These are phyloP conservation scores for Botrytis porri DNA, from an alignment of 2,329 filamentous ascomycete species.

Conservation along the genomic window DNA sequence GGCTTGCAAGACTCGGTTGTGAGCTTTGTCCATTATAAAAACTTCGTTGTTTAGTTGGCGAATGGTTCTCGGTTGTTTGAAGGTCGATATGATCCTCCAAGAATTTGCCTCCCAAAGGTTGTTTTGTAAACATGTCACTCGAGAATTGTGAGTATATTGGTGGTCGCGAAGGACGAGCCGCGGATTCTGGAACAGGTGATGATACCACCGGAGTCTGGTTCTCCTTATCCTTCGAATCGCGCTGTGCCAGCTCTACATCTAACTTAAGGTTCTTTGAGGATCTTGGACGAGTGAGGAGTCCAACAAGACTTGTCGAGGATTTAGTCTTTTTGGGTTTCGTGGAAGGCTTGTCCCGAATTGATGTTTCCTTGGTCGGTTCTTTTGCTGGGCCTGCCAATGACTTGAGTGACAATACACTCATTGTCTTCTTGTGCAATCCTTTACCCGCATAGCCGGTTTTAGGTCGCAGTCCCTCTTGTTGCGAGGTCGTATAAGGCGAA, in stretches of 20 bases:
- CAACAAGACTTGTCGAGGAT: constrained; percentile 73
- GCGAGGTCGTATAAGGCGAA: constrained; percentile 41
- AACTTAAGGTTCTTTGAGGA: constrained; percentile 66
- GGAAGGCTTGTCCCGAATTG: constrained; percentile 59
- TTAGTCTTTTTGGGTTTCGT: constrained; percentile 63
- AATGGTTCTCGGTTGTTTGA: constrained; percentile 37
- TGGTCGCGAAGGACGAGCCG: constrained; percentile 47
- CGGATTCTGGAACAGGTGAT: constrained; percentile 42
- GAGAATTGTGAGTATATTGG: constrained; percentile 81
- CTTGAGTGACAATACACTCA: constrained; percentile 47
- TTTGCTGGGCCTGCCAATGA: constrained; percentile 39
- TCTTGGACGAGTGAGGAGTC: constrained; percentile 70
- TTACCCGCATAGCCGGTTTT: constrained; percentile 36
- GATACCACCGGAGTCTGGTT: constrained; percentile 62
- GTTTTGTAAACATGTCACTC: constrained; percentile 39
- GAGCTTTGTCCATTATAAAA: constrained; percentile 31
- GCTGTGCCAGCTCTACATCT: constrained; percentile 50
- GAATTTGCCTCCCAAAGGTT: constrained; percentile 42
- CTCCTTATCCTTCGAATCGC: constrained; percentile 69
- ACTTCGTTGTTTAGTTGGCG: constrained; percentile 35
- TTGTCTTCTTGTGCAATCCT: constrained; percentile 47
- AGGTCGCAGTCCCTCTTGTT: constrained; percentile 37
- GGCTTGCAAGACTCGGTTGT: constrained; percentile 32
- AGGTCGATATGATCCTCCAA: constrained; percentile 38
- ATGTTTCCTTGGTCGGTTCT: constrained; percentile 42